Conservation (phyloP, 148 eudicot genomes). For the Pharnaceum exiguum region DNA sequence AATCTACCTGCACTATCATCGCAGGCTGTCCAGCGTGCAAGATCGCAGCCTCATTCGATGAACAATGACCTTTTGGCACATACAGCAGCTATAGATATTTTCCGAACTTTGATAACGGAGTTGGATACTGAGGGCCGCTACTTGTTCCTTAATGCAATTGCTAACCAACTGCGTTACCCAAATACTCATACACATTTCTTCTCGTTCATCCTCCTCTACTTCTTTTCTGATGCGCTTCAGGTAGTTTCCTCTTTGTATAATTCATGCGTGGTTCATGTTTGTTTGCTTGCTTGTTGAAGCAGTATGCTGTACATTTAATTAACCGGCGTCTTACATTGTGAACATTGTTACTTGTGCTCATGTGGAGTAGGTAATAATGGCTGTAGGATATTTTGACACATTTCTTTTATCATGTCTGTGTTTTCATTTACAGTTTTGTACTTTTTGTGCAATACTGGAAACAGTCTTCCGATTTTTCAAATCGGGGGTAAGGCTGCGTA, state of each 20-base stretch:
- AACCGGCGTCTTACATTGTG: not conserved
- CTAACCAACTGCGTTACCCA: conserved; percentile 93
- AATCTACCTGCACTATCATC: conserved; percentile 1
- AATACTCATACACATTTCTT: conserved; percentile 92
- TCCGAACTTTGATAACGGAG: conserved; percentile 60
- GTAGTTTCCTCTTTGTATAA: conserved; percentile 18
- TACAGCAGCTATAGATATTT: conserved; percentile 66
- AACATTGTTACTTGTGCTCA: no score
- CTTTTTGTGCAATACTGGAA: no score
- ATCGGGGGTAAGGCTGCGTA: no score
- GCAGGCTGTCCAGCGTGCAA: conserved; percentile 91
- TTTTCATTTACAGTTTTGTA: no score
- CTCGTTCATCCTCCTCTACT: conserved; percentile 67
- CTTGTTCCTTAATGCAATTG: conserved; percentile 80
- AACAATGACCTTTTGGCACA: conserved; percentile 44
- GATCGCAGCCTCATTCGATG: conserved; percentile 54
- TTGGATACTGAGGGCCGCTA: conserved; percentile 93
- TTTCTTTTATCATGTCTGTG: no score
- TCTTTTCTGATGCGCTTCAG: conserved; percentile 79
- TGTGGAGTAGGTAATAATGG: no score
- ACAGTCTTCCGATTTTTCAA: no score
- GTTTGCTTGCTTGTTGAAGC: not conserved
- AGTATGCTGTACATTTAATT: not conserved
- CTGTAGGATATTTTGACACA: no score
- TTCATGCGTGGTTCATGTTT: not conserved